These are phyloP conservation scores for Ophiosphaerella korrae DNA, from an alignment of 2,329 filamentous ascomycete genomes.

Conservation along the genomic window DNA sequence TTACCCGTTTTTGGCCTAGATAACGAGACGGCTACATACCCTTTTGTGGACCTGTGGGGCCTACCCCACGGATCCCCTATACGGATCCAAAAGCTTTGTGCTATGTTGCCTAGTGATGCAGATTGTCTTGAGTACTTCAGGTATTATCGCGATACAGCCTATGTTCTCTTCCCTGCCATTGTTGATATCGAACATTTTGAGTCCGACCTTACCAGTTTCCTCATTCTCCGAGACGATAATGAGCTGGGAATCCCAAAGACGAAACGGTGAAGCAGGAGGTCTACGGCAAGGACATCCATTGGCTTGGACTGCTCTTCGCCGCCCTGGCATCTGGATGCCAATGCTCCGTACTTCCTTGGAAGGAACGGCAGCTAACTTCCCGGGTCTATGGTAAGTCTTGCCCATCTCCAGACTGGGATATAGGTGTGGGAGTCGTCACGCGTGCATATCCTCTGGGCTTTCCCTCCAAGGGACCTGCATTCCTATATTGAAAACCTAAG, in stretches of 20 bases:
- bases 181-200: conserved; percentile 62
- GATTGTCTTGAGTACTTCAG: conserved; percentile 64
- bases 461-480: no score
- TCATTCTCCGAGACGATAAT: conserved; percentile 57
- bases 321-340: conserved; percentile 67
- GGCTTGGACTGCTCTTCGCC: conserved; percentile 65
- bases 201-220: conserved; percentile 58
- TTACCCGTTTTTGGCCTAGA: conserved; percentile 67
- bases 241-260: conserved; percentile 51
- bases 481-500: no score
- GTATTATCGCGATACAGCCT: conserved; percentile 64
- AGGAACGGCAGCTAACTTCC: conserved; percentile 66
- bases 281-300: conserved; percentile 63
- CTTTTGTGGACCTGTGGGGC: conserved; percentile 68
- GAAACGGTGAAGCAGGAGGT: conserved; percentile 54
- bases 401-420: no score
- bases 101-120: conserved; percentile 62
- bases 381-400: conserved; percentile 57
- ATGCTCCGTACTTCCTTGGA: conserved; percentile 61
- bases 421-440: no score
- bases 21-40: conserved; percentile 68
- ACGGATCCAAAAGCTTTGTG: conserved; percentile 63
- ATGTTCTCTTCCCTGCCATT: conserved; percentile 65
- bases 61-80: conserved; percentile 63
- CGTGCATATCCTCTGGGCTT: no score